Base-by-base conservation (phyloP, 2,329 filamentous ascomycete species). In the Alternaria conjuncta region DNA sequence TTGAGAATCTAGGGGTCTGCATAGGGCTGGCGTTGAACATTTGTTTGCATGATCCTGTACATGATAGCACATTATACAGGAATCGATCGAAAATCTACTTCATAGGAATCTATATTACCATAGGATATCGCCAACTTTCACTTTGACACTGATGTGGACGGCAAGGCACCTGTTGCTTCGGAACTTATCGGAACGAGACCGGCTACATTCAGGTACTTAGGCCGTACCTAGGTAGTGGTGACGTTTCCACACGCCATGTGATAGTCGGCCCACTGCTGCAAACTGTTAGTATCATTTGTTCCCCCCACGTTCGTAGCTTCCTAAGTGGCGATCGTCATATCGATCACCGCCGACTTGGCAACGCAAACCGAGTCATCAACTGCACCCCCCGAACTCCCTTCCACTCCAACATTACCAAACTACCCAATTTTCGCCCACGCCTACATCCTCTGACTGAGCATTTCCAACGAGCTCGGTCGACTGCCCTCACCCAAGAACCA, bases 381-480 rank as follows among this genome's bases (percentile, higher is more conserved):
- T 59, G 65, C 56, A 55, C 58, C 61, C 47, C 50, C 56, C 55
- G 12, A 51, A 51, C 49, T 21, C 44, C 45, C 25, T 59, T 46
- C 45, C 45, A 62, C 61, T 61, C 47, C 67, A 67, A 63, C 67
- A 67, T 59, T 54, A 69, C 64, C 43, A 51, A 60, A 64, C 44
- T 43, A 56, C 23, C 53, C 55, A 64, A 65, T 62, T 62, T 67
- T 67, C 66, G 69, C 70, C 70, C 70, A 63, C 67, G 61, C 66
- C 61, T 61, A 44, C 18, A 67, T 63, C 44, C 50, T 55, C 62
- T 66, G 78, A 79, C 78, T 79, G 78, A 79, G 77, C 76, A 77
- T 58, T 68, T 76, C 61, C 59, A 65, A 68, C 80, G 84, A 85
- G 86, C 83, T 88, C 87, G 85, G 87, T 89, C 86, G 77, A 75